These are phyloP conservation scores for Tricholoma matsutake DNA, from an alignment of 768 basidiomycete species.

Conservation along the genomic window DNA sequence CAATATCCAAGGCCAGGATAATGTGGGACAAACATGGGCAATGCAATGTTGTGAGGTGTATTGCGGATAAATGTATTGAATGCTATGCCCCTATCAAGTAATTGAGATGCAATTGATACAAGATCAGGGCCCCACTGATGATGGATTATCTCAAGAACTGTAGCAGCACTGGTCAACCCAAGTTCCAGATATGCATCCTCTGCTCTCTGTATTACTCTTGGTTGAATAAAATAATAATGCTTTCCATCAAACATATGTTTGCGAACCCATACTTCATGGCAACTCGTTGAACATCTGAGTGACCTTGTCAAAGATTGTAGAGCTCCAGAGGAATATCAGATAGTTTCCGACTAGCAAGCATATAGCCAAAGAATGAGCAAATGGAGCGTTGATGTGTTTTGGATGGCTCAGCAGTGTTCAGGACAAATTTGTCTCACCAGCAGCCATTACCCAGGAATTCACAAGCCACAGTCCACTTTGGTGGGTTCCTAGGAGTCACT, in stretches of 20 bases:
- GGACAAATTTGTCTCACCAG: neutral
- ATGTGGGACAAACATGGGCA: too few relatives aligned
- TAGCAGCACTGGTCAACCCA: slow-evolving; percentile 7
- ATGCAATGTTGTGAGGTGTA: too few relatives aligned
- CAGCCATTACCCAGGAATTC: slow-evolving; percentile 5
- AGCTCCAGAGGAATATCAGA: slow-evolving; percentile 4
- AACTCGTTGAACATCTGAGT: neutral
- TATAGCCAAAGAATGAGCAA: slow-evolving; percentile 3
- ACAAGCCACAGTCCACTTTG: neutral
- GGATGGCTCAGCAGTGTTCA: neutral
- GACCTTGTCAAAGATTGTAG: slow-evolving; percentile 5
- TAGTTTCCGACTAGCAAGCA: neutral
- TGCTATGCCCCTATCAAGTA: neutral
- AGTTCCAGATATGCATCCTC: slow-evolving; percentile 2
- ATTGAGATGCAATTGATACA: neutral
- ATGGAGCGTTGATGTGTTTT: neutral
- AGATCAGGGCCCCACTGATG: neutral
- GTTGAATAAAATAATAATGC: too few relatives aligned
- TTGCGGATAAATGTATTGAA: neutral
- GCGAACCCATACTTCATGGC: neutral
- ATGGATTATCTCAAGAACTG: slow-evolving; percentile 9
- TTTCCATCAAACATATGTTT: neutral
- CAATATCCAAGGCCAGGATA: too few relatives aligned
- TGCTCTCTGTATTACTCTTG: neutral
- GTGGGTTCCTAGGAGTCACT: neutral